These are phyloP conservation scores for Fraxinus americana DNA, from an alignment of 257 asterid species.

Conservation along the genomic window DNA sequence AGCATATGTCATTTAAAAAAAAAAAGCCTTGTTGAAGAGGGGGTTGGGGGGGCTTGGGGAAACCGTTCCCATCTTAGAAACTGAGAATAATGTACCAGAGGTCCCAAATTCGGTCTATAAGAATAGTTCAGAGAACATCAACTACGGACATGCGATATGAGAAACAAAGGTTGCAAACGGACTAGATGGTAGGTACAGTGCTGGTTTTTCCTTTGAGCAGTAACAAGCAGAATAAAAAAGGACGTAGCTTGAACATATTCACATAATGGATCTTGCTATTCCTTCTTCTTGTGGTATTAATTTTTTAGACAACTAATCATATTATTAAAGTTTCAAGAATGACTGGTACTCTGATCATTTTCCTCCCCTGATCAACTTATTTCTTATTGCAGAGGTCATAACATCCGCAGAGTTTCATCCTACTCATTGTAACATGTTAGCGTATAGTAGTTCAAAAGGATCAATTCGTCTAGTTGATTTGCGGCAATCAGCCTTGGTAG, in stretches of 20 bases:
- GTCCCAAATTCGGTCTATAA: background rate
- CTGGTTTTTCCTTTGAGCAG: background rate
- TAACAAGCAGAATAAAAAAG: background rate
- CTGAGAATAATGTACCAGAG: background rate
- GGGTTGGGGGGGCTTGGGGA: background rate
- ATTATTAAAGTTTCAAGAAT: conserved; percentile 4
- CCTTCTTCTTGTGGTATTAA: background rate
- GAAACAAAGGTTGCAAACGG: background rate
- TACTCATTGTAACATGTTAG: conserved; percentile 89
- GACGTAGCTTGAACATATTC: background rate
- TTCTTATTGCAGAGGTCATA: conserved; percentile 86
- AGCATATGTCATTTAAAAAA: background rate
- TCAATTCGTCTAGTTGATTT: conserved; percentile 96
- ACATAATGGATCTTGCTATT: background rate
- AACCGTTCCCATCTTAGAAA: background rate
- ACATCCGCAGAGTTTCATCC: conserved; percentile 99
- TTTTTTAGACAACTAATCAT: background rate
- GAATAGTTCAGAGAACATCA: background rate
- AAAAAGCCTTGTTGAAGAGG: background rate
- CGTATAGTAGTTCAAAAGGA: conserved; percentile 99
- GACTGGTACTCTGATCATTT: conserved; percentile 11
- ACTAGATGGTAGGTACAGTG: background rate
- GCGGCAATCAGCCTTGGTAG: conserved; percentile 98
- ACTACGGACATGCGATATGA: background rate
- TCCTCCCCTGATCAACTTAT: conserved; percentile 10